A percentile compares a stretch with the other conserved stretches of the same genome.
phyloP scores from a whole-genome alignment of 2,329 filamentous ascomycete species.

The Alternaria angustiovoidea region DNA sequence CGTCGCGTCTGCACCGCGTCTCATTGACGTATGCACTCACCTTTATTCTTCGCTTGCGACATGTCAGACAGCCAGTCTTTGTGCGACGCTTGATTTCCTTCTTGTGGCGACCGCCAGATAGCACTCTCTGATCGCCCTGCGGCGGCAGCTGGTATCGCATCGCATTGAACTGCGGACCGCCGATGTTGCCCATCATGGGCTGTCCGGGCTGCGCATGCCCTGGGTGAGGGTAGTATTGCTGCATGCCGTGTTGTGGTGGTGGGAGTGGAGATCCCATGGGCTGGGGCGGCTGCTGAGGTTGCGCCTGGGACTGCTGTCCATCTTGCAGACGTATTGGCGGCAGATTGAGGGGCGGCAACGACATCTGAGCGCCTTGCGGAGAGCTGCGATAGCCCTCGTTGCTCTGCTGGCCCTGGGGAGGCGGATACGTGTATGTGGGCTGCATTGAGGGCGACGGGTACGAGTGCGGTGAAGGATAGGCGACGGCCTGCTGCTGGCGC shows the following conservation, averaged over 20 bases:
- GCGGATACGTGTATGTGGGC: slow-evolving; percentile 60
- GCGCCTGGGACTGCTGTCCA: slow-evolving; percentile 48
- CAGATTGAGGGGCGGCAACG: slow-evolving; percentile 57
- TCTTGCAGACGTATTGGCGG: slow-evolving; percentile 62
- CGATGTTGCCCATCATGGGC: slow-evolving; percentile 60
- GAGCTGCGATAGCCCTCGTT: slow-evolving; percentile 57
- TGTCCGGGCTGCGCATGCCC: slow-evolving; percentile 54
- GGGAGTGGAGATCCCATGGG: slow-evolving; percentile 63
- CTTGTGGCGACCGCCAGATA: slow-evolving; percentile 70
- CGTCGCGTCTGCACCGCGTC: slow-evolving; percentile 38
- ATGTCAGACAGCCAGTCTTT: slow-evolving; percentile 72
- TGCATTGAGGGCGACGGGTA: slow-evolving; percentile 61
- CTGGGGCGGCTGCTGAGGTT: slow-evolving; percentile 43
- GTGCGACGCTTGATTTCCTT: slow-evolving; percentile 80
- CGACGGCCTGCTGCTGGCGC: slow-evolving; percentile 36
- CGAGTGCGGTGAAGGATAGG: slow-evolving; percentile 58
- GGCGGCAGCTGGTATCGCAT: slow-evolving; percentile 67
- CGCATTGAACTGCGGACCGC: slow-evolving; percentile 56
- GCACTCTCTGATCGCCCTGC: slow-evolving; percentile 59
- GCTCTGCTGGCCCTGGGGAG: slow-evolving; percentile 47
- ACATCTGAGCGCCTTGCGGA: slow-evolving; percentile 55
- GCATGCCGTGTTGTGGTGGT: slow-evolving; percentile 62
- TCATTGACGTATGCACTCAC: slow-evolving; percentile 55
- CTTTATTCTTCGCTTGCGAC: slow-evolving; percentile 73
- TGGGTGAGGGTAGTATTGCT: slow-evolving; percentile 60